Conservation (phyloP, 2,329 filamentous ascomycete species). For the Xylaria sp. region DNA sequence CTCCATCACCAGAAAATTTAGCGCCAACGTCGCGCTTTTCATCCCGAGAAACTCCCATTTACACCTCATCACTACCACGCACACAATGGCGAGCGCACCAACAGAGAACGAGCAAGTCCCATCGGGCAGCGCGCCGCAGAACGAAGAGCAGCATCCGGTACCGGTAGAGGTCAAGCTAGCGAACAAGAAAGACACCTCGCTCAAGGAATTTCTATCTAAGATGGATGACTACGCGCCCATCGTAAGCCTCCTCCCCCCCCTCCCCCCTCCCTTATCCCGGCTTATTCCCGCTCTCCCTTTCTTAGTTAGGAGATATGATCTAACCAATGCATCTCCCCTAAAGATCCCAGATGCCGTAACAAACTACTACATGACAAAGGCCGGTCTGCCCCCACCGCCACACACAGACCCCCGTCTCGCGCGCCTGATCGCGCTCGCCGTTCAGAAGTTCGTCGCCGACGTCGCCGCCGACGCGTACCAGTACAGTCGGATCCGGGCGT, state of each 20-base stretch:
- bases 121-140: slow-evolving; percentile 43
- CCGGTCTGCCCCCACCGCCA: slow-evolving; percentile 91
- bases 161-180: slow-evolving; percentile 70
- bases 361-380: slow-evolving; percentile 96
- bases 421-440: slow-evolving; percentile 93
- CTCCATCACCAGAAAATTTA: background rate
- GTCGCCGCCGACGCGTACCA: slow-evolving; percentile 98
- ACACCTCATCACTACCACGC: background rate
- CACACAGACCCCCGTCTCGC: slow-evolving; percentile 91
- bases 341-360: slow-evolving; percentile 98
- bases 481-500: slow-evolving; percentile 94
- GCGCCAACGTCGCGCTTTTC: background rate
- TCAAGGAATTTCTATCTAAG: slow-evolving; percentile 92
- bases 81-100: slow-evolving; percentile 46
- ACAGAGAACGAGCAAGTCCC: slow-evolving; percentile 49
- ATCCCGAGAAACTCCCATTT: background rate
- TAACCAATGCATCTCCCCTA: slow-evolving; percentile 21
- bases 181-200: slow-evolving; percentile 88
- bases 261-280: background rate
- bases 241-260: slow-evolving; percentile 64
- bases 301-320: slow-evolving; percentile 20
- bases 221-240: slow-evolving; percentile 99
- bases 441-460: slow-evolving; percentile 98
- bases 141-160: slow-evolving; percentile 40
- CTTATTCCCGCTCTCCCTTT: background rate